Evolutionary conservation across 495 filamentous ascomycete genomes (phyloP).

Genomic region (Podospora comata): DNA sequence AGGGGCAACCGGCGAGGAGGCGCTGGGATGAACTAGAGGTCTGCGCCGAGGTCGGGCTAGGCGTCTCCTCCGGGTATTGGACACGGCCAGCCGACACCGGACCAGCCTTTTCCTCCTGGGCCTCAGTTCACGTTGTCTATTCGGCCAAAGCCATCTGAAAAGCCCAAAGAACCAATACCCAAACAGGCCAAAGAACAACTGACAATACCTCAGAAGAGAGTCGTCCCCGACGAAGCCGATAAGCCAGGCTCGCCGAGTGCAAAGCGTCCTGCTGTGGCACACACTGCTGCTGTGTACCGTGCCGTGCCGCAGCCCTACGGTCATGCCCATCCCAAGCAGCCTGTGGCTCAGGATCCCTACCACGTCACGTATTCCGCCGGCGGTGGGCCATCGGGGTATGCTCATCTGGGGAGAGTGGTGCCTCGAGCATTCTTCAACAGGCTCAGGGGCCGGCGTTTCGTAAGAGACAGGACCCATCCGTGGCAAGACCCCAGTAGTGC

Average conservation of each 20-base stretch:
- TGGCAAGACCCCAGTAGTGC: too few species aligned
- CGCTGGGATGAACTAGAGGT: conserved; percentile 7
- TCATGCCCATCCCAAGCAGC: background rate
- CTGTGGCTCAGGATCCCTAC: background rate
- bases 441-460: too few species aligned
- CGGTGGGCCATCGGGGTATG: background rate
- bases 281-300: background rate
- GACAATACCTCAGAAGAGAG: too few species aligned
- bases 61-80: background rate
- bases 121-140: too few species aligned
- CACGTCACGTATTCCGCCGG: background rate
- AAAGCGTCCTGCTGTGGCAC: background rate
- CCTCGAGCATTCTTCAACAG: background rate
- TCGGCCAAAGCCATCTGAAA: too few species aligned
- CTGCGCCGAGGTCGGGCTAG: background rate
- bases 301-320: background rate
- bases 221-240: too few species aligned
- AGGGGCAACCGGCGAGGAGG: conserved; percentile 22
- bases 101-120: too few species aligned
- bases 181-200: too few species aligned
- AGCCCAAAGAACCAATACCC: too few species aligned
- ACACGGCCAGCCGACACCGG: too few species aligned
- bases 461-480: too few species aligned
- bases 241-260: background rate
- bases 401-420: background rate